Conservation (phyloP, 177 flowering plant species). For the Vitis hybrid region DNA sequence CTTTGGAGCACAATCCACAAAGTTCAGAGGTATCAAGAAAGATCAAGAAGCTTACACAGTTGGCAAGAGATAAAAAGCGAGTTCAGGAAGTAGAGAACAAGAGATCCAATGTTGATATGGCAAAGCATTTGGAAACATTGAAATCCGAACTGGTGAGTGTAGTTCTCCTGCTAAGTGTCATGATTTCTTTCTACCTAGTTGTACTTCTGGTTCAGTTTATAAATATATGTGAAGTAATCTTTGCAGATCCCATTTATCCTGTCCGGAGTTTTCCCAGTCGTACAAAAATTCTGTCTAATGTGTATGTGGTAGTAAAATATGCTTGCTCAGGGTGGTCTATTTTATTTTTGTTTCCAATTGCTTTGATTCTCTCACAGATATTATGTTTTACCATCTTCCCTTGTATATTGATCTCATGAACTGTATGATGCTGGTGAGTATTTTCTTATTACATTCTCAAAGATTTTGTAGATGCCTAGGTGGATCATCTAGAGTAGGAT, state of each 20-base stretch:
- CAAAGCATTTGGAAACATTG: slow-evolving; percentile 58
- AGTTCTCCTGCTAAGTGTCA: not conserved
- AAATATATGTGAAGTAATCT: not conserved
- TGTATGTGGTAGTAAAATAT: too few species aligned
- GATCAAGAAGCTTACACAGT: slow-evolving; percentile 70
- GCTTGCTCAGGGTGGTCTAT: too few species aligned
- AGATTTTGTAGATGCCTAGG: not conserved
- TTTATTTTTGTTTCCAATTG: not conserved
- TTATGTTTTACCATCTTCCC: not conserved
- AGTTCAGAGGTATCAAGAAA: slow-evolving; percentile 87
- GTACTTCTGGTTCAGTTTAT: not conserved
- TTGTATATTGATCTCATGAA: not conserved
- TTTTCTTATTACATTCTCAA: not conserved
- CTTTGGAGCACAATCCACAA: slow-evolving; percentile 75
- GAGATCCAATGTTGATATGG: slow-evolving; percentile 75
- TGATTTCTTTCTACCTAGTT: not conserved
- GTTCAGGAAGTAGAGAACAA: slow-evolving; percentile 71
- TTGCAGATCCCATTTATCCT: too few species aligned
- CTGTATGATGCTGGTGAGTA: slow-evolving; percentile 8
- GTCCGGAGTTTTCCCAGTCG: too few species aligned
- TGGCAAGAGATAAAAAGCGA: slow-evolving; percentile 68
- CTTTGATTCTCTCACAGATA: not conserved
- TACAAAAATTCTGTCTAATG: too few species aligned
- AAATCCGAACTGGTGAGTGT: slow-evolving; percentile 72
- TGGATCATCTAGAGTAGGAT: not conserved